Conservation (phyloP, 148 eudicot genomes). For the Spergularia marina region DNA sequence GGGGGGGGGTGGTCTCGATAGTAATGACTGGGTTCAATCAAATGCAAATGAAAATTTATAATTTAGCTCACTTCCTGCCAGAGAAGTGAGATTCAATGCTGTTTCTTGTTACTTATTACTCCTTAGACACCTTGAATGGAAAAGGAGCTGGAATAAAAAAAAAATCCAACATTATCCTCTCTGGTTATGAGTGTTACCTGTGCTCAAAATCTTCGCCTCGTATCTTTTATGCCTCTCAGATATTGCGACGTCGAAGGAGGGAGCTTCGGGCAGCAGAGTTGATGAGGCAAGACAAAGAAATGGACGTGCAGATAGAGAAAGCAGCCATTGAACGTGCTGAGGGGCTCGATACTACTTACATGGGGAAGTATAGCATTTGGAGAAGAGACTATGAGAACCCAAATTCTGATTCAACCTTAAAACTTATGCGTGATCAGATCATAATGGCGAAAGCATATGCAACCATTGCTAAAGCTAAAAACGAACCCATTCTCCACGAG, state of each 20-base stretch:
- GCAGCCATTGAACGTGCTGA: conserved; percentile 79
- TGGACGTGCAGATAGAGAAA: conserved; percentile 62
- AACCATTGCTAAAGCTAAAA: conserved; percentile 76
- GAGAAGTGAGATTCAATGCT: background rate
- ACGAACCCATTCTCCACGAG: conserved; percentile 61
- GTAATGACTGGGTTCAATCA: background rate
- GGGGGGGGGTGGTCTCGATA: background rate
- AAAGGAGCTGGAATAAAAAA: background rate
- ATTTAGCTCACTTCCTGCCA: background rate
- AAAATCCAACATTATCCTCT: background rate
- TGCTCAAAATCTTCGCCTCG: conserved; percentile 2
- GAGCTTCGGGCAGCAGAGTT: conserved; percentile 68
- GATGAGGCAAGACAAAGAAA: conserved; percentile 59
- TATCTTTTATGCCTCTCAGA: conserved; percentile 35
- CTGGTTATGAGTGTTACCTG: conserved; percentile 1
- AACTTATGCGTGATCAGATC: conserved; percentile 94
- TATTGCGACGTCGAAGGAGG: conserved; percentile 66
- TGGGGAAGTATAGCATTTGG: conserved; percentile 90
- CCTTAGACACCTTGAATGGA: background rate
- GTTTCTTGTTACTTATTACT: background rate
- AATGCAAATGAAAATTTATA: background rate
- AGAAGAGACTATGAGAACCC: conserved; percentile 86
- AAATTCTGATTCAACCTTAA: conserved; percentile 85
- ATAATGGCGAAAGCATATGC: conserved; percentile 99
- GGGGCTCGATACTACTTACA: conserved; percentile 68